A percentile compares a stretch with the other conserved stretches of the same genome.
Conservation (phyloP, 345 rosid species). For the Trapa incisa region DNA sequence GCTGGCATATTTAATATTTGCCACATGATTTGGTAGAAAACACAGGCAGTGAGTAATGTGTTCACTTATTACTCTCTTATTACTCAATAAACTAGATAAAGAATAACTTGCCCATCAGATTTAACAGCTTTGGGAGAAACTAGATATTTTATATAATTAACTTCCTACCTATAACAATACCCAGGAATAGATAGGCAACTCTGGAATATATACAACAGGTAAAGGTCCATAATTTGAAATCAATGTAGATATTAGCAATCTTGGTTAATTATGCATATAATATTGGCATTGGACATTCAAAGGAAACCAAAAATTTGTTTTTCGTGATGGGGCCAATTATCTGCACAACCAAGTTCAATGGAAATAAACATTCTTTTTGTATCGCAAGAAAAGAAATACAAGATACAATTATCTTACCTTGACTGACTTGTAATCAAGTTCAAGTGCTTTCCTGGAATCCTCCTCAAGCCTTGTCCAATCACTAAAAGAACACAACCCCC, state of each 20-base stretch:
- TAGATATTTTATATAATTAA: not conserved
- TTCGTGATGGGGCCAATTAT: not conserved
- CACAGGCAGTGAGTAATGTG: not conserved
- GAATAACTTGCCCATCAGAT: not conserved
- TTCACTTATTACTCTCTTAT: not conserved
- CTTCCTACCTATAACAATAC: not conserved
- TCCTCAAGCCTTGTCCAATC: slow-evolving; percentile 78
- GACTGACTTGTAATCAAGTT: slow-evolving; percentile 44
- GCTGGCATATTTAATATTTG: not conserved
- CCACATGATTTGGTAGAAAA: not conserved
- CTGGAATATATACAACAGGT: too few species aligned
- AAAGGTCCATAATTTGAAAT: too few species aligned
- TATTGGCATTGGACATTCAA: not conserved
- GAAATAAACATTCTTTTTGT: not conserved
- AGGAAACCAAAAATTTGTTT: not conserved
- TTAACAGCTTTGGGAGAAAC: too few species aligned
- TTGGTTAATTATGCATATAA: too few species aligned
- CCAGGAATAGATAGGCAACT: not conserved
- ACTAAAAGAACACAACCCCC: slow-evolving; percentile 19
- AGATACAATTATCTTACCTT: not conserved
- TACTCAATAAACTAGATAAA: not conserved
- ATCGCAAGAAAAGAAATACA: not conserved
- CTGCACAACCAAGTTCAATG: not conserved
- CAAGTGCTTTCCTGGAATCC: slow-evolving; percentile 69
- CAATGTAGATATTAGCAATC: too few species aligned